Base-by-base conservation (phyloP, 2,329 filamentous ascomycete species). In the Pestalotiopsis sp. region DNA sequence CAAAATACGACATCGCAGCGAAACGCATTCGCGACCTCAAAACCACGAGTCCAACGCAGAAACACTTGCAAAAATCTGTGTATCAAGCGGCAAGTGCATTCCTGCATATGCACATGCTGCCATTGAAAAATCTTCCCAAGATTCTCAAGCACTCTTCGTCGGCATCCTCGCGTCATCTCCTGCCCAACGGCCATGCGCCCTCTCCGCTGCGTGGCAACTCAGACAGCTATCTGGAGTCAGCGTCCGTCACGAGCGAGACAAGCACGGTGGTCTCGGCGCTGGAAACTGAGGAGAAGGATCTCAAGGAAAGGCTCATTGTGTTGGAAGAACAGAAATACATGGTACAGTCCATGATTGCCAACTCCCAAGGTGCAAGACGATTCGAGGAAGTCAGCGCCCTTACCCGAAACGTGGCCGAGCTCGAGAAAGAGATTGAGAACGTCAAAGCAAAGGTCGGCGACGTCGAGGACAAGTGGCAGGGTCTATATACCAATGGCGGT, bases 301-400 rank as follows among this genome's bases (percentile, higher is more conserved):
- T 97, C 1, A 88, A 92, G 17, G 94, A 97, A 75, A 85, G 90
- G 3, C 82, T 97, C 13, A 92, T 96, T 38, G 91, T 98, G 6
- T 85, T 98, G 1, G 94, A 97, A 78, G 95, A 98, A 80, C 95
- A 98, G 79, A 92, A 91, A 71, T 97, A 97, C 80, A 90, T 97
- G 81, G 94, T 98, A 0, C 89, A 91, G 49, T 90, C 93, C 73
- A 97, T 97, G 94, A 89, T 97, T 59, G 88, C 88, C 7, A 89
- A 91, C 69, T 93, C 94, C 0, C 91, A 91, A 62, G 91, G 90
- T 57, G 88, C 92, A 12, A 85, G 93, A 36, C 90, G 93, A 69
- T 97, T 97, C 73, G 95, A 97, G 75, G 95, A 98, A 79, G 93
- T 97, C 2, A 88, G 90, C 67, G 93, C 93, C 12, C 81, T 98